These are phyloP conservation scores for Saccharomycopsis sp. DNA, from an alignment of 805 yeast species.

Conservation along the genomic window DNA sequence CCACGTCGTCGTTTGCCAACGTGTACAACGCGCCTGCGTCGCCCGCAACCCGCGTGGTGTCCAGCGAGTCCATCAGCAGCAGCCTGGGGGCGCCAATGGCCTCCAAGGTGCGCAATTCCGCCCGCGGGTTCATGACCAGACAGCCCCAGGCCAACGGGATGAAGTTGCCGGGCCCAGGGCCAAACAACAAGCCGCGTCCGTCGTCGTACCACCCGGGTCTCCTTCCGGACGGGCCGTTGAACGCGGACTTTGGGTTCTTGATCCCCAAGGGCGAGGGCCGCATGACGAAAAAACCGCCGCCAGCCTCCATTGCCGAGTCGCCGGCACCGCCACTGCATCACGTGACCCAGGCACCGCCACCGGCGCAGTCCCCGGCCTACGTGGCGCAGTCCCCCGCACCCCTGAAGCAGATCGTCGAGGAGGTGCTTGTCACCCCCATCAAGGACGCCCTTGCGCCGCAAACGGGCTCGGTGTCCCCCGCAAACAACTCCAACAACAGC, in stretches of 20 bases:
- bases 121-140: conserved; percentile 3
- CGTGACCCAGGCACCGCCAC: too few species aligned
- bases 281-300: neutral
- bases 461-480: neutral
- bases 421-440: neutral
- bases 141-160: conserved; percentile 16
- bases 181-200: conserved; percentile 65
- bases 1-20: neutral
- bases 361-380: neutral
- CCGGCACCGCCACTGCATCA: neutral
- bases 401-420: neutral
- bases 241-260: conserved; percentile 23
- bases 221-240: conserved; percentile 24
- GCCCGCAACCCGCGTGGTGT: neutral
- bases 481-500: neutral
- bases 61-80: neutral
- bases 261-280: conserved; percentile 30
- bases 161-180: conserved; percentile 35
- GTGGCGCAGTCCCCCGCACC: neutral
- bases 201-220: conserved; percentile 76
- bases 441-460: neutral
- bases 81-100: neutral
- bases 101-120: neutral
- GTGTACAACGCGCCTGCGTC: neutral
- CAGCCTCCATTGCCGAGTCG: conserved; percentile 1